Evolutionary conservation across 495 filamentous ascomycete genomes (phyloP).

Genomic region (Hypoxylon cercidicola): DNA sequence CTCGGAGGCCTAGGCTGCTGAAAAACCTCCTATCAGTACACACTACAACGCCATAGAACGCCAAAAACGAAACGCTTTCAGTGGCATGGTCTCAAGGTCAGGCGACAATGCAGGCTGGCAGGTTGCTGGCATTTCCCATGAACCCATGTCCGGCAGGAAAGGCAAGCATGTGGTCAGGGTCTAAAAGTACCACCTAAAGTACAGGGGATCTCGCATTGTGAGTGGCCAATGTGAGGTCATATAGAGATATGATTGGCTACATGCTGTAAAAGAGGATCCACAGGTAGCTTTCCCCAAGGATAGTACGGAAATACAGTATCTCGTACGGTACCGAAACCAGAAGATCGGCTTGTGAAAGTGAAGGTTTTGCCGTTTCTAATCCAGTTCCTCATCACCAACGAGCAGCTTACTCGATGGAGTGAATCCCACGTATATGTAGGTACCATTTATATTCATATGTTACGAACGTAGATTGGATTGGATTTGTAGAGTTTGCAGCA

Average conservation of each 20-base stretch:
- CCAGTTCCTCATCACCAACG: conserved; percentile 12
- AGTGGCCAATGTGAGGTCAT: conserved; percentile 28
- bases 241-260: conserved; percentile 16
- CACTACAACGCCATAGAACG: conserved; percentile 6
- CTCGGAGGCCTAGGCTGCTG: conserved; percentile 29
- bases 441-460: too few species aligned
- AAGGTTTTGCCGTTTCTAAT: conserved; percentile 16
- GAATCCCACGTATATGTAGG: conserved; percentile 1
- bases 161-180: conserved; percentile 21
- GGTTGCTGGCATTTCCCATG: conserved; percentile 13
- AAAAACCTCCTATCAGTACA: conserved; percentile 33
- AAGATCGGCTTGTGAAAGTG: conserved; percentile 36
- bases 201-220: conserved; percentile 24
- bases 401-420: conserved; percentile 30
- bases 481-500: too few species aligned
- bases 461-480: too few species aligned
- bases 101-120: conserved; percentile 16
- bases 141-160: conserved; percentile 14
- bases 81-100: conserved; percentile 33
- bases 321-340: conserved; percentile 19
- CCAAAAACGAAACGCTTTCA: conserved; percentile 15
- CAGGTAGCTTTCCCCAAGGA: conserved; percentile 29
- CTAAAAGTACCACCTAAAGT: conserved; percentile 8
- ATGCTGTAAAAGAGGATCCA: conserved; percentile 19
- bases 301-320: conserved; percentile 26